phyloP scores from a whole-genome alignment of 345 rosid species.

The Erysimum cheiranthoides region DNA sequence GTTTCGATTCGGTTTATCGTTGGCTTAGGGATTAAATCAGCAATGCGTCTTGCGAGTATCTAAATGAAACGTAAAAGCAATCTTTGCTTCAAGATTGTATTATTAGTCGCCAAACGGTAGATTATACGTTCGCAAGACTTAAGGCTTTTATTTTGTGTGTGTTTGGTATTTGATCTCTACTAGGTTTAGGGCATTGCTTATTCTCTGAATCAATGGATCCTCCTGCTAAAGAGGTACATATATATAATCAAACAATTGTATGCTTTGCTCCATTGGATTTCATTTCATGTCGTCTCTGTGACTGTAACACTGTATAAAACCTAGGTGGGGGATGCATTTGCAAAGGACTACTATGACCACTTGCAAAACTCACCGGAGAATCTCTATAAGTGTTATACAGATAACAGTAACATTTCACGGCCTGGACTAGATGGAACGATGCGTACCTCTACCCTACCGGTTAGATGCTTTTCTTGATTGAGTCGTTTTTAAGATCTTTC shows the following conservation, averaged over 20 bases:
- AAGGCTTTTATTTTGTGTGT: background rate
- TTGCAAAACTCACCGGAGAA: slow-evolving; percentile 41
- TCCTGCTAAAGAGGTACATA: slow-evolving; percentile 29
- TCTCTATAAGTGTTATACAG: slow-evolving; percentile 45
- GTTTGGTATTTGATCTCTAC: background rate
- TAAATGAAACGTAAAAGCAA: no score
- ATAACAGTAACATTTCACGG: slow-evolving; percentile 50
- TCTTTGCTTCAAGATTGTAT: no score
- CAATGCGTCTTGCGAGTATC: no score
- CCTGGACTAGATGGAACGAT: slow-evolving; percentile 41
- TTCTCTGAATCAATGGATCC: slow-evolving; percentile 47
- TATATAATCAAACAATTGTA: slow-evolving; percentile 39
- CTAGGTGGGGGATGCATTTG: slow-evolving; percentile 50
- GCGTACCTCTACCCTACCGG: slow-evolving; percentile 43
- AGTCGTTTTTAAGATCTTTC: background rate
- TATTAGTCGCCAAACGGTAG: no score
- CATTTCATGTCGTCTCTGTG: slow-evolving; percentile 40
- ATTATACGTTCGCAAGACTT: no score
- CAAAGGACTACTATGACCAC: slow-evolving; percentile 44
- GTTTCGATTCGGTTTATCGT: no score
- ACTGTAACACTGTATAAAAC: background rate
- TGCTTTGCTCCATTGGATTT: background rate
- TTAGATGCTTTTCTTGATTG: background rate
- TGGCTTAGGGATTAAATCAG: no score
- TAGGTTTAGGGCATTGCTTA: slow-evolving; percentile 21